Conservation (phyloP, 2,329 filamentous ascomycete species). For the Cercospora sp. region DNA sequence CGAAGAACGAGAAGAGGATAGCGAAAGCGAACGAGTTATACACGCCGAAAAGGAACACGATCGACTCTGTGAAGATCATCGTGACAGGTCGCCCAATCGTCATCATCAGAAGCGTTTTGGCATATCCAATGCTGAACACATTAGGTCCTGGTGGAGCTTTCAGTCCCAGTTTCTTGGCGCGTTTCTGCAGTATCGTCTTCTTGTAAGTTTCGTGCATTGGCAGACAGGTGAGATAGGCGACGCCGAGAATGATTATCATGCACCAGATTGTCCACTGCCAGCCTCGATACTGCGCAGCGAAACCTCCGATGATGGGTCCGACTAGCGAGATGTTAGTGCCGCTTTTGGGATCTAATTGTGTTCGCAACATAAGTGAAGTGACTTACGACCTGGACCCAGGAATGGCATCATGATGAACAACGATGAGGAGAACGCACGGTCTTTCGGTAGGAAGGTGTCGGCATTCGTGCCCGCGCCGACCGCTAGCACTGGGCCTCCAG, state of each 20-base stretch:
- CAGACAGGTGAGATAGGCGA: conserved; percentile 42
- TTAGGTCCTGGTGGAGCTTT: conserved; percentile 27
- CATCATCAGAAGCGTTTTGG: conserved; percentile 37
- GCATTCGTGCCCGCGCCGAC: conserved; percentile 47
- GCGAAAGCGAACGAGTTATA: conserved; percentile 39
- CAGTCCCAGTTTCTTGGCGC: conserved; percentile 40
- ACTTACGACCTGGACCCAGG: conserved; percentile 41
- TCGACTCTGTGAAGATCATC: conserved; percentile 42
- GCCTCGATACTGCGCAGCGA: conserved; percentile 44
- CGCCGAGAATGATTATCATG: conserved; percentile 45
- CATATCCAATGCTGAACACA: conserved; percentile 33
- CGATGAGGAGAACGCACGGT: conserved; percentile 40
- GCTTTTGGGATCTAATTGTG: neutral
- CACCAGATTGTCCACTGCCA: conserved; percentile 51
- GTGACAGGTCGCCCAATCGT: conserved; percentile 39
- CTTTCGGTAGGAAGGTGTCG: conserved; percentile 42
- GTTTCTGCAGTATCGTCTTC: conserved; percentile 47
- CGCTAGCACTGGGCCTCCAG: conserved; percentile 40
- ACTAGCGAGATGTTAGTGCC: neutral
- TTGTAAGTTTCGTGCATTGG: conserved; percentile 60
- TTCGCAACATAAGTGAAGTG: neutral
- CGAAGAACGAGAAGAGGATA: conserved; percentile 39
- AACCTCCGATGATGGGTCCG: conserved; percentile 40
- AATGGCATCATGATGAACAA: conserved; percentile 47
- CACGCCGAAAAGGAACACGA: conserved; percentile 38